Base-by-base conservation (phyloP, 2,329 filamentous ascomycete species). In the Lasiodiplodia sp. region DNA sequence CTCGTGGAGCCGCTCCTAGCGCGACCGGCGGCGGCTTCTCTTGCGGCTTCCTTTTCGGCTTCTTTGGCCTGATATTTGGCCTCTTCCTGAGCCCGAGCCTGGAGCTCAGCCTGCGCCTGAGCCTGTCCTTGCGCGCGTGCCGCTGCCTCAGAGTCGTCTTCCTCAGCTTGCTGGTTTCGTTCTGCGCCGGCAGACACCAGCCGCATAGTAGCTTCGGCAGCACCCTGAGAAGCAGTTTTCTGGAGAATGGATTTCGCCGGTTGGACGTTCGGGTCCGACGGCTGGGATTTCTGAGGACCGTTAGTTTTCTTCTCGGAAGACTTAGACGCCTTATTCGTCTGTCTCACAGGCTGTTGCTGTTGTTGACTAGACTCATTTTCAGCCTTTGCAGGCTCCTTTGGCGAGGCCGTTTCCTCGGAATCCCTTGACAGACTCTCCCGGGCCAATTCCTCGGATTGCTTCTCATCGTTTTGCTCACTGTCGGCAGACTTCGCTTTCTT, bases 401-500 rank as follows among this genome's bases (percentile, higher is more conserved):
- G 66, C 16, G 66, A 68, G 18, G 28, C 66, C 37, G 49, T 63
- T 2, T 68, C 66, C 1, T 68, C 66, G 25, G 66, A 68, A 63
- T 68, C 66, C 56, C 66, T 68, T 21, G 66, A 68, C 47, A 76
- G 76, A 12, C 78, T 80, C 57, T 72, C 75, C 37, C 77, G 77
- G 34, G 76, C 75, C 38, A 70, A 70, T 62, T 81, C 79, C 66
- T 78, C 78, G 14, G 78, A 76, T 49, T 78, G 76, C 65, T 83
- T 84, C 47, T 87, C 85, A 67, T 87, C 85, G 66, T 74, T 76
- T 47, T 78, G 77, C n/a, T 75, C 68, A 0, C 74, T 73, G 25
- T 79, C 78, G 28, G 74, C 72, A n/a, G 76, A 73, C 73, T 85
- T 87, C 66, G 75, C 75, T 73, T 87, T 88, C 79, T 88, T 89